phyloP scores from a whole-genome alignment of 306 rosid genomes.

The Sicyos baderoa region DNA sequence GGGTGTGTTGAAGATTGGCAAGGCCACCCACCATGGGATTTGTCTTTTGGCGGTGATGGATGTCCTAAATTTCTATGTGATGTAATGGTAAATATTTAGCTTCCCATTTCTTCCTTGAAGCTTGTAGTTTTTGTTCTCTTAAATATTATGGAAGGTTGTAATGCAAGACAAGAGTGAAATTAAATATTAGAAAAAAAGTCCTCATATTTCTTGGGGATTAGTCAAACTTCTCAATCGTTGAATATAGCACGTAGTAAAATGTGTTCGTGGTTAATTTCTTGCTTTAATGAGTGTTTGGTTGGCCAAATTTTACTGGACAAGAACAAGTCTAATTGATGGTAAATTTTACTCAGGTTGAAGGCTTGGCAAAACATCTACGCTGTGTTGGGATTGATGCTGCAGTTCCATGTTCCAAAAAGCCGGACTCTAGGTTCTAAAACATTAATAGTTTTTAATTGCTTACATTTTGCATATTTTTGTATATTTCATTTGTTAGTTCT shows the following conservation, averaged over 20 bases:
- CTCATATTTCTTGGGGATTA: background rate
- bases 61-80: constrained; percentile 80
- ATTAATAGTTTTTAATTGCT: constrained; percentile 1
- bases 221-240: background rate
- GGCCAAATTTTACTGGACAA: background rate
- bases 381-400: constrained; percentile 96
- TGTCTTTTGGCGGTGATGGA: constrained; percentile 62
- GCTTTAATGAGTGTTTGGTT: background rate
- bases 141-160: background rate
- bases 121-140: constrained; percentile 15
- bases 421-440: constrained; percentile 57
- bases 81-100: constrained; percentile 59
- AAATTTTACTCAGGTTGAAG: constrained; percentile 64
- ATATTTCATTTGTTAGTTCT: background rate
- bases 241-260: background rate
- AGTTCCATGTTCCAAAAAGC: constrained; percentile 63
- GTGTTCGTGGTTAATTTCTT: background rate
- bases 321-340: constrained; percentile 18
- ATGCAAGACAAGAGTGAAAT: constrained; percentile 16
- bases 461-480: constrained; percentile 15
- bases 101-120: constrained; percentile 7
- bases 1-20: constrained; percentile 52
- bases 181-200: background rate
- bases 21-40: constrained; percentile 70
- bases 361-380: constrained; percentile 90